Evolutionary conservation across 1,284 basidiomycete genomes (phyloP), one percentile per base, ranked within the genome.

Genomic region (Rhodotorula glutinis): DNA sequence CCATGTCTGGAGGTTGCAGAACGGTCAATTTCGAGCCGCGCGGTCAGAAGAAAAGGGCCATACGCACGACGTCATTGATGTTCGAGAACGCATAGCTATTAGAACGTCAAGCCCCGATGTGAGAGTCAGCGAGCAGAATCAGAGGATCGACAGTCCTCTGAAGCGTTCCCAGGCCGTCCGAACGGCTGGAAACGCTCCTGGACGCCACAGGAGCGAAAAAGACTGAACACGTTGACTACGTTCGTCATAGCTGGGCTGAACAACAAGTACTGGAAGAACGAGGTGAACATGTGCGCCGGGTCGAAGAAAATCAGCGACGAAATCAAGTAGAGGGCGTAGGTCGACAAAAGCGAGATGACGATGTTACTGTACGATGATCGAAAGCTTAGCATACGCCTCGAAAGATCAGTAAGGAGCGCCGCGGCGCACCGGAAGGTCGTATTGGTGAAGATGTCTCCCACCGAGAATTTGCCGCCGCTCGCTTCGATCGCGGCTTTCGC

Each of bases 181-280:
- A 11, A 38, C 33, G 7, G 7, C 33, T 11, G 33, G 33, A 5
- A 38, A 38, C 33, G 33, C 33, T 38, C 33, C 33, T 38, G 33
- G 5, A 38, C 33, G 33, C 11, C 33, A 7, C 33, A 38, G 33
- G 33, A 38, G 33, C 33, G 33, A 38, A 38, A 51, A 30, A 49
- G 2, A 88, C 90, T n/a, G 74, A 90, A 91, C 61, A 91, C 89
- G 77, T 95, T 95, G 66, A 95, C 83, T 21, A 96, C 89, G 63
- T 88, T 85, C 77, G 94, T 93, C 75, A 94, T 97, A 0, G 91
- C 92, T 7, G 95, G 94, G 0, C 91, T 89, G 82, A 95, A 86
- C 62, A 98, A 82, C 29, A 94, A 81, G 77, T 97, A 98, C 78
- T 97, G 94, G 21, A 93, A 52, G 80, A 96, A 95, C n/a, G 88